Evolutionary conservation across 2,329 filamentous ascomycete genomes (phyloP), one percentile per base, ranked within the genome.

Genomic region (Fusarium xylarioides): DNA sequence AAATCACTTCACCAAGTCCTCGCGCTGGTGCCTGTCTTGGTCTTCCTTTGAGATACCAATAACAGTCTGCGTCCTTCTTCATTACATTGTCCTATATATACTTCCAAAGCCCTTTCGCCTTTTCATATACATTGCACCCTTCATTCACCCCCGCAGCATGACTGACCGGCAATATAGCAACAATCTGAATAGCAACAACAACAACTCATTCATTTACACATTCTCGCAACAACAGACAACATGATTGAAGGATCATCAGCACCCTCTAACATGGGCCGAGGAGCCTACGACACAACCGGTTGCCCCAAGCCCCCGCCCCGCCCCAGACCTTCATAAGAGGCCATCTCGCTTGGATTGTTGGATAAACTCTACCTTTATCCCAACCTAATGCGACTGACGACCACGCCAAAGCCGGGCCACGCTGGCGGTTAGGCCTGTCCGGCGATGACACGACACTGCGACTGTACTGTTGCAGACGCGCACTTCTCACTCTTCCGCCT

Each of bases 221-320:
- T 55, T 57, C 55, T 52, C 23, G 30, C 60, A 77, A 83, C 69
- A 64, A 67, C 67, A 70, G 35, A 70, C 77, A 83, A 71, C 70
- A 85, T 85, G 83, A 71, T 82, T 70, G 76, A 80, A 70, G 71
- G 76, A 65, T 78, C 79, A 57, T 78, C 79, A 67, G 78, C 74
- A 68, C 77, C 79, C 55, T 78, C 74, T 80, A 85, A 87, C 79
- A 86, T 86, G 84, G 86, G 84, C 69, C 82, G 86, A 65, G 86
- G 86, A 66, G 86, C 85, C 72, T 88, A 88, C 76, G 86, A 88
- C 74, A 86, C 85, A 71, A 87, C 85, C 30, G 85, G 85, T 52
- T 80, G 86, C 30, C 80, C 82, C 65, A 87, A 87, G 80, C 86
- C 85, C 63, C 82, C 83, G 34, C 83, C 83, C 60, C 81, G 81